Evolutionary conservation across 331 rosid species (phyloP).

Genomic region (Pyracantha coccinea): DNA sequence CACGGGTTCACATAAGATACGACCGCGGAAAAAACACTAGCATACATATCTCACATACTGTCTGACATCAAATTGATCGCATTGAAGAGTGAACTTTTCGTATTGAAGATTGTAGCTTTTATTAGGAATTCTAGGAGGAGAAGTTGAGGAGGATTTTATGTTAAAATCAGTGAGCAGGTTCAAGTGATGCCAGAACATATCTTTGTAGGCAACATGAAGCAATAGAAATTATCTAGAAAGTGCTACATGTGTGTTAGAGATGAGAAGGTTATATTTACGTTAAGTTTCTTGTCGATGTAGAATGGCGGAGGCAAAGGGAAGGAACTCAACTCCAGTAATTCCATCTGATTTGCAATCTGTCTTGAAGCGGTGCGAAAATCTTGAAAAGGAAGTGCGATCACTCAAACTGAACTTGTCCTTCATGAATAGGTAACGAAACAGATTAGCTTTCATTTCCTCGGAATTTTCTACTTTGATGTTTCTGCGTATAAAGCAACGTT

Average conservation of each 20-base stretch:
- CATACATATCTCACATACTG: background rate
- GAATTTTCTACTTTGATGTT: background rate
- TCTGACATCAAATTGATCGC: background rate
- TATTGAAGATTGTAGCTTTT: background rate
- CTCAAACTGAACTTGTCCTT: constrained; percentile 88
- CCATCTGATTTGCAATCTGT: constrained; percentile 86
- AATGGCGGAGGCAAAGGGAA: constrained; percentile 98
- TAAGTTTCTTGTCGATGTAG: constrained; percentile 32
- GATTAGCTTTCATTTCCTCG: background rate
- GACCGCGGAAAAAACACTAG: background rate
- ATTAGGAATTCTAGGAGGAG: background rate
- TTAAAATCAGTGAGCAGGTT: background rate
- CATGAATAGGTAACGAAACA: constrained; percentile 76
- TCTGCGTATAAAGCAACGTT: background rate
- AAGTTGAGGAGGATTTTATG: background rate
- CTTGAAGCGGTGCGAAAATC: constrained; percentile 78
- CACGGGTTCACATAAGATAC: background rate
- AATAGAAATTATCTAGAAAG: background rate
- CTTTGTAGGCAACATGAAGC: background rate
- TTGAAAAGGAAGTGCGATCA: constrained; percentile 97
- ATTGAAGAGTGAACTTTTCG: too few relatives aligned
- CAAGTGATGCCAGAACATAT: background rate
- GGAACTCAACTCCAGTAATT: constrained; percentile 63
- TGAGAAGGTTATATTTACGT: background rate
- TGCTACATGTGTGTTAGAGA: background rate